Conservation (phyloP, 805 yeast species). For the Candida hungchunana region DNA sequence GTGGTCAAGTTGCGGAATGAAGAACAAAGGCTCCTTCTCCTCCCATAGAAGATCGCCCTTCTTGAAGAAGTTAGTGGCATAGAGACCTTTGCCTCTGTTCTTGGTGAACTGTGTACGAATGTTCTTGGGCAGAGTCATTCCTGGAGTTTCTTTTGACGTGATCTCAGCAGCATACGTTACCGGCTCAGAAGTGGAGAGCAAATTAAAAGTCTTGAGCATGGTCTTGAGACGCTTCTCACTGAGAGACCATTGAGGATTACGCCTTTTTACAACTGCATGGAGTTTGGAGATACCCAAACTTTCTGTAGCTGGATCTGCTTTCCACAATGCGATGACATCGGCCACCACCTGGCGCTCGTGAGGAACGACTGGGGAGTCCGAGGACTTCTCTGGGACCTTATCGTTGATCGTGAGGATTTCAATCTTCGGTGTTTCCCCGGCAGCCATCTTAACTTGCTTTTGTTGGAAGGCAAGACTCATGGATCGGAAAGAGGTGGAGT, state of each 20-base stretch:
- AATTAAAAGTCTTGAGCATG: conserved; percentile 52
- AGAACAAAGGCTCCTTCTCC: conserved; percentile 53
- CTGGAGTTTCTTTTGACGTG: conserved; percentile 45
- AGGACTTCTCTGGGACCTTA: conserved; percentile 7
- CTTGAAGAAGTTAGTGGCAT: conserved; percentile 42
- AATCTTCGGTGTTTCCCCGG: conserved; percentile 19
- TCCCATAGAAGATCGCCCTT: conserved; percentile 56
- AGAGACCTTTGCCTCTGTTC: conserved; percentile 58
- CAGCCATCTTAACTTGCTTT: no score
- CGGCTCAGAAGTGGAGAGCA: conserved; percentile 39
- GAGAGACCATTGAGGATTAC: conserved; percentile 59
- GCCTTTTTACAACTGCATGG: conserved; percentile 43
- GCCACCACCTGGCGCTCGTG: conserved; percentile 31
- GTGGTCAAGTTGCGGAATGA: conserved; percentile 66
- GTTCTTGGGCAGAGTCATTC: conserved; percentile 34
- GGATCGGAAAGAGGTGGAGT: neutral
- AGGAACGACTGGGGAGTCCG: conserved; percentile 24
- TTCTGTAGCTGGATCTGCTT: conserved; percentile 59
- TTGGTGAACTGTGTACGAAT: conserved; percentile 47
- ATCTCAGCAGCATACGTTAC: conserved; percentile 53
- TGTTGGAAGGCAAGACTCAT: no score
- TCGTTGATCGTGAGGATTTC: conserved; percentile 30
- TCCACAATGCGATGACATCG: conserved; percentile 63
- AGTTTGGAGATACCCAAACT: conserved; percentile 51
- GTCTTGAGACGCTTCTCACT: conserved; percentile 53